Evolutionary conservation across 352 stramenopile species (phyloP), one percentile per base, ranked within the genome.

Genomic region (Phytophthora sojae): DNA sequence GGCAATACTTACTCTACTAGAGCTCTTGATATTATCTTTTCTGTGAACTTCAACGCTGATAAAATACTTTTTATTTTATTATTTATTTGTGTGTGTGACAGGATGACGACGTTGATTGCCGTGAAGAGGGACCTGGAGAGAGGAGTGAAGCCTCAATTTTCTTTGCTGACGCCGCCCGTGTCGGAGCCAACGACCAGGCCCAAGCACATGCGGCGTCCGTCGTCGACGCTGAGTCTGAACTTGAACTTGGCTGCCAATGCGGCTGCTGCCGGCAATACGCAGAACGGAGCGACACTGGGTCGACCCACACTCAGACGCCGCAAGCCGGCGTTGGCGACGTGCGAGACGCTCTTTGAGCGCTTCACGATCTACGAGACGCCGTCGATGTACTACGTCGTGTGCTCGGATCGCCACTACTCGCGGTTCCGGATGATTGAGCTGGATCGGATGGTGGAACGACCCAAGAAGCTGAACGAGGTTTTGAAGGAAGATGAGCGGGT

Each of bases 351-450:
- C 2, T 93, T 95, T 49, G 90, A 96, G 42, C 85, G 88, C 35
- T 94, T 93, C 75, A 96, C 87, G 17, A 88, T 96, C 57, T 96
- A 94, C 59, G 88, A 96, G 77, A 95, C 88, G 0, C 62, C 78
- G 4, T 81, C 78, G 9, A 83, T 69, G 57, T 95, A 81, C 75
- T 95, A 89, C 52, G 71, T 97, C 7, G 90, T 97, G 51, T 94
- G 87, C 65, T 97, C 88, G 29, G 90, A 97, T 47, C 88, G 90
- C 23, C 84, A 93, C 57, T 96, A 97, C 73, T 85, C 87, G 19
- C 80, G 76, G 17, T 97, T 97, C 47, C 72, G 90, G 12, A 82
- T 95, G 64, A 64, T 97, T 5, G 78, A 89, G 50, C 65, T 97
- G 26, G 79, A 95, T 37, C 90, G 90, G 21, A 88, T 76, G 60